phyloP scores from a whole-genome alignment of 1,139 yeast species.

The Nematodospora anomalae region DNA sequence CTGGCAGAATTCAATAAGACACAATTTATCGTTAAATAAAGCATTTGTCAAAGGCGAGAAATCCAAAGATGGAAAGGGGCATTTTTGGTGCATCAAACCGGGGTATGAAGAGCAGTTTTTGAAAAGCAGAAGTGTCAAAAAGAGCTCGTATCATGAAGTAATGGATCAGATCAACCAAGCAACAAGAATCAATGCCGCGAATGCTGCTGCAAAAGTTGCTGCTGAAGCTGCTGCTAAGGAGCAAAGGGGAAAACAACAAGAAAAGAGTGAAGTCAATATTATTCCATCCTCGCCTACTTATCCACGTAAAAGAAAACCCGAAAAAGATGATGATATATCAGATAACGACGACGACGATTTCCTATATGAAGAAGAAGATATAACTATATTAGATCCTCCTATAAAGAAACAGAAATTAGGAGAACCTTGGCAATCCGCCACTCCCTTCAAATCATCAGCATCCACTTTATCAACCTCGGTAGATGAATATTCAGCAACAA shows the following conservation, averaged over 20 bases:
- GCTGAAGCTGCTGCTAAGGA: conserved; percentile 2
- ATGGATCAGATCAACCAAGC: conserved; percentile 41
- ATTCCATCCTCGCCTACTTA: conserved; percentile 39
- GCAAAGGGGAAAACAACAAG: background rate
- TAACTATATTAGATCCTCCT: conserved; percentile 17
- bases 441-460: conserved; percentile 1
- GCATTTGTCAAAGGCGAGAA: conserved; percentile 89
- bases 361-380: conserved; percentile 13
- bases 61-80: conserved; percentile 95
- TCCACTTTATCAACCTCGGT: conserved; percentile 1
- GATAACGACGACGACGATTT: conserved; percentile 19
- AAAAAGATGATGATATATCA: conserved; percentile 18
- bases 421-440: conserved; percentile 9
- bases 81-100: conserved; percentile 87
- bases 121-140: conserved; percentile 55
- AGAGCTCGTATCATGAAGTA: conserved; percentile 45
- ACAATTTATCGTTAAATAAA: conserved; percentile 78
- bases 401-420: conserved; percentile 16
- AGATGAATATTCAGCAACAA: conserved; percentile 3
- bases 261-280: conserved; percentile 12
- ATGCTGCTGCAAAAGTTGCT: conserved; percentile 9
- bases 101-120: conserved; percentile 84
- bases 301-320: conserved; percentile 10
- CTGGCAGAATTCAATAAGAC: conserved; percentile 92
- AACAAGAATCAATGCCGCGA: conserved; percentile 14